Evolutionary conservation across 768 basidiomycete species (phyloP), one percentile per base, ranked within the genome.

Genomic region (Lactarius akahatsu): DNA sequence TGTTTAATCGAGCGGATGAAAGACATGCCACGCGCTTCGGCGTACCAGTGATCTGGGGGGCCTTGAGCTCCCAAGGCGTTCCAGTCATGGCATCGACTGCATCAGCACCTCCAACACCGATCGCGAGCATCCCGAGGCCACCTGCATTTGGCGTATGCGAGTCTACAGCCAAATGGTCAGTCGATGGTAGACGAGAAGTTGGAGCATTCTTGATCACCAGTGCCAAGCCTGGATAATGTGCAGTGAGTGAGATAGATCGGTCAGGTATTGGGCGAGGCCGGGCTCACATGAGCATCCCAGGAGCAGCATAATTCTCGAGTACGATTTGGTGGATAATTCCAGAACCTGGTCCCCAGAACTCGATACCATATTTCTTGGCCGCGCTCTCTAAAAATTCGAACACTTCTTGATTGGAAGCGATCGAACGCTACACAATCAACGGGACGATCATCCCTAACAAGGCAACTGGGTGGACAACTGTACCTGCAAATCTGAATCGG

Each of bases 81-180:
- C 91, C 94, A 3, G 96, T 98, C 87, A 99, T 90, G 10, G 95
- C 96, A 76, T 99, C 97, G 23, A 98, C 96, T 28, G 94, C 94
- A 74, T 99, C 97, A 40, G 96, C 97, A 63, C 97, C 97, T 67
- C 97, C 97, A n/a, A 99, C 96, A 60, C 97, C 97, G 62, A 98
- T 97, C 5, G 97, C 97, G 67, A 99, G 84, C 82, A 95, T 85
- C 13, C 97, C 96, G 59, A 99, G 85, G 34, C 97, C 97, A 63
- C 96, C 95, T 60, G 97, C 97, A 75, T 99, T 98, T 1, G 97
- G 97, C 1, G 97, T 98, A 77, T 99, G 97, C 28, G 93, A 96
- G 77, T 98, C 96, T 87, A 76, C 69, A 41, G 32, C 30, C 26
- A 18, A 10, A 28, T 5, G 34, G 26, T 66, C 41, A 41, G 68